Conservation (phyloP, 2,329 filamentous ascomycete species). For the Thermoascus crustaceus region DNA sequence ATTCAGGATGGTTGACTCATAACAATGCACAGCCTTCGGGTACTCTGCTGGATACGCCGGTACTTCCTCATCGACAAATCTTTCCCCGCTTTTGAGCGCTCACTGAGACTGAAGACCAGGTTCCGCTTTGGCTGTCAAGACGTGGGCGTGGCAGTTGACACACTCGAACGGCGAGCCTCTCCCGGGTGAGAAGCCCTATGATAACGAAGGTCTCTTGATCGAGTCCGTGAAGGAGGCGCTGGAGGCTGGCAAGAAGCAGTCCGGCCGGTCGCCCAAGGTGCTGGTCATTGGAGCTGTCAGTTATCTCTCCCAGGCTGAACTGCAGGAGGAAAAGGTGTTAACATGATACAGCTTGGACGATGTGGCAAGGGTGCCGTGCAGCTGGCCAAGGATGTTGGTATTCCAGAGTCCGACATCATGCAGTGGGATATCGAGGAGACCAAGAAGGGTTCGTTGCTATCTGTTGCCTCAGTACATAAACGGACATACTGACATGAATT, state of each 20-base stretch:
- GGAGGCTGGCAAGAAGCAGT: slow-evolving; percentile 57
- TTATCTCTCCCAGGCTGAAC: slow-evolving; percentile 1
- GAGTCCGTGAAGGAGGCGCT: slow-evolving; percentile 65
- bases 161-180: slow-evolving; percentile 59
- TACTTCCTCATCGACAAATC: slow-evolving; percentile 10
- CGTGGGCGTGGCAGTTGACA: slow-evolving; percentile 74
- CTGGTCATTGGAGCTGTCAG: slow-evolving; percentile 71
- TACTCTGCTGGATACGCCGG: slow-evolving; percentile 68
- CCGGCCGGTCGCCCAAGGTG: slow-evolving; percentile 60
- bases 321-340: slow-evolving; percentile 6
- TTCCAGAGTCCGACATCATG: slow-evolving; percentile 60
- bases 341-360: slow-evolving; percentile 39
- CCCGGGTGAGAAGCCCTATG: slow-evolving; percentile 48
- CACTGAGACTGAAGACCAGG: slow-evolving; percentile 29
- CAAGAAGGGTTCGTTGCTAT: slow-evolving; percentile 41
- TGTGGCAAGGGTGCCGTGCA: slow-evolving; percentile 82
- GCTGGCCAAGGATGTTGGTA: slow-evolving; percentile 64
- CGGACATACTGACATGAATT: slow-evolving; percentile 21
- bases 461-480: neutral
- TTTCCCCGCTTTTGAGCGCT: neutral
- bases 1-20: slow-evolving; percentile 5
- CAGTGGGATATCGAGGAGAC: slow-evolving; percentile 78
- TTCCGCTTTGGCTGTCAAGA: slow-evolving; percentile 65
- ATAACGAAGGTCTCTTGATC: slow-evolving; percentile 67
- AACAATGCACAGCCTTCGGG: slow-evolving; percentile 32